Percentiles rank a stretch among this genome's conserved stretches.
Evolutionary conservation across 2,329 filamentous ascomycete genomes (phyloP).

Genomic region (Fusarium oligoseptatum): DNA sequence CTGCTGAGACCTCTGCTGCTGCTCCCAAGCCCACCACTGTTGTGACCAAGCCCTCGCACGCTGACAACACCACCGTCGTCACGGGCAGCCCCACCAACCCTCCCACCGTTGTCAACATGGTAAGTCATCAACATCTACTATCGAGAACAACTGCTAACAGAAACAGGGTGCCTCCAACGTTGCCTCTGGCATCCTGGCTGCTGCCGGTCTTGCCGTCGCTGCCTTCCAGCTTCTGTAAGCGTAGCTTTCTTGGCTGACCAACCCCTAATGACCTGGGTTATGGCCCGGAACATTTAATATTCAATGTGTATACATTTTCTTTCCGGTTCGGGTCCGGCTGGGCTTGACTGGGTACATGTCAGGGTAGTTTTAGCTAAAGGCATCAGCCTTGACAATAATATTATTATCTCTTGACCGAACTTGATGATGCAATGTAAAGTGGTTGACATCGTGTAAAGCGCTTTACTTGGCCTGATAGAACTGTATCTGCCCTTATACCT

Average conservation of each 20-base stretch:
- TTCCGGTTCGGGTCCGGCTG: neutral
- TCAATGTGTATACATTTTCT: conserved; percentile 5
- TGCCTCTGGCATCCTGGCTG: neutral
- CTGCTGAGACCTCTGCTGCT: neutral
- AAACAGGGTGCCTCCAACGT: conserved; percentile 1
- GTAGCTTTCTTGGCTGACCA: neutral
- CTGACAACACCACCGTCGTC: neutral
- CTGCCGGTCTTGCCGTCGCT: neutral
- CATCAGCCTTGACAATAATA: neutral
- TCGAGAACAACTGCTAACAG: neutral
- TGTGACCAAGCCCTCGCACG: neutral
- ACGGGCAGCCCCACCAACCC: neutral
- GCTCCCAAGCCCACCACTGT: conserved; percentile 10
- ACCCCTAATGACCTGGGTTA: conserved; percentile 9
- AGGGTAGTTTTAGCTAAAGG: neutral
- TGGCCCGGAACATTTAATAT: conserved; percentile 4
- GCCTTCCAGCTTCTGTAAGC: conserved; percentile 14
- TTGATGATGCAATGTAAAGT: neutral
- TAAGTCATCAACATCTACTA: neutral
- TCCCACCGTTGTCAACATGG: conserved; percentile 3
- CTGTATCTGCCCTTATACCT: too few species aligned
- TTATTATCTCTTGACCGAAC: neutral
- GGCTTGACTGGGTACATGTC: conserved; percentile 2
- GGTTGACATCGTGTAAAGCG: too few species aligned
- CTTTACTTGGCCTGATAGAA: neutral